Base-by-base conservation (phyloP, 352 stramenopile genomes). In the Phytophthora brassicae region DNA sequence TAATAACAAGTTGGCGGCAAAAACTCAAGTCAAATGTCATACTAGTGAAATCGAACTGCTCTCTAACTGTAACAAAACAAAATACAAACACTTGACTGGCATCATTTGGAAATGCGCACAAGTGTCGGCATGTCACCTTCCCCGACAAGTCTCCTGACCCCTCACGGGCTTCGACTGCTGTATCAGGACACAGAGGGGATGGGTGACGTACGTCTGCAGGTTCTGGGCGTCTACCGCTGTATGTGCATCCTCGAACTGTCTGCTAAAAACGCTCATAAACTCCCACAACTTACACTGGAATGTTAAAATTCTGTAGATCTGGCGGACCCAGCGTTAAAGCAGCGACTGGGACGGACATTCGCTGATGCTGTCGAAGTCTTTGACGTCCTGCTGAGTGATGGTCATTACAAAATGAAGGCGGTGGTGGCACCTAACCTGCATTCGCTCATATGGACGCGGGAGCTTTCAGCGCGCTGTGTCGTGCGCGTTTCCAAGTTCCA, bases 361-460 rank as follows among this genome's bases (percentile, higher is more conserved):
- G 28, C 20, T 1, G 42, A 65, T 28, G 57, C 74, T 4, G 57
- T 51, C 28, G 69, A 89, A 47, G 70, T 80, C 13, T 89, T 88
- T 35, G 83, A 92, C 52, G 33, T 89, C 36, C 45, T 92, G 13
- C 28, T 92, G 48, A 92, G 78, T 55, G 83, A 92, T 41, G 83
- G 79, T 0, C 51, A 44, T 13, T 52, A 74, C 44, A 87, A 86
- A 50, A 69, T 77, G 31, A 89, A 88, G 64, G 75, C 68, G 19
- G 12, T 89, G 12, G 47, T 89, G 38, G 59, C 62, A 2, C 69
- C 77, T 4, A 41, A 52, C 19, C 56, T 78, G 19, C 71, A 87
- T 51, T 12, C 60, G 16, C 51, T 85, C 4, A 59, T 90, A 12
- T 87, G 79, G 70, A 72, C 42, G 19, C 47, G 74, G 0, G 56